Evolutionary conservation across 2,329 filamentous ascomycete genomes (phyloP), one percentile per base, ranked within the genome.

Genomic region (Colletotrichum karsti): DNA sequence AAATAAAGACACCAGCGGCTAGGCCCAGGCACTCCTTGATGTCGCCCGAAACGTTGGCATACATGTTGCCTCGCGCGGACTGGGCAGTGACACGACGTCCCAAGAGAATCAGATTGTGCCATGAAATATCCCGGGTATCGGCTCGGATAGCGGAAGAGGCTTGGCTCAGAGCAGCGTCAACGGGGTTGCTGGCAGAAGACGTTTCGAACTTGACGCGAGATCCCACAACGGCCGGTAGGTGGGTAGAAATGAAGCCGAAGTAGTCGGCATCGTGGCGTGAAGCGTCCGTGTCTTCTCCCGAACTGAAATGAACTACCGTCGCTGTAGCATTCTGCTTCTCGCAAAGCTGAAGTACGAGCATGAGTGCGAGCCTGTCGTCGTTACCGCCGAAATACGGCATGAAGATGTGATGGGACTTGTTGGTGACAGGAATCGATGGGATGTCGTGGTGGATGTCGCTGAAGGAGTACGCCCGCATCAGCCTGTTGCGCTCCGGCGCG

Each of bases 371-470:
- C 7, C 90, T 88, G 74, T 98, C 95, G 75, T 99, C 96, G 1
- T 85, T 82, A 8, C 93, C 93, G 18, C 95, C 95, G 67, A 97
- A 91, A 80, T 94, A 98, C 0, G 95, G 92, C 60, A 97, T 84
- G 77, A 97, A 95, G 71, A 98, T 87, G 76, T 95, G 94, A 76
- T 97, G 94, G 37, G 89, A 90, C 69, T 90, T 91, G 73, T 93
- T 88, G 6, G 85, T 83, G 5, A 90, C 85, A 0, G 91, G 89
- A 1, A 86, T 82, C 20, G 87, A 80, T 8, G 67, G 63, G 39
- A 70, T 68, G 59, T 92, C 88, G n/a, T 83, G 81, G 33, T 85
- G 80, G 69, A 79, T 63, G 71, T 88, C 89, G 68, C 86, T 84
- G 53, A 92, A 78, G 37, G 91, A 93, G 53, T 90, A 75, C 6